Evolutionary conservation across 1,284 basidiomycete genomes (phyloP), one percentile per base, ranked within the genome.

Genomic region (Trichosporon faecale): DNA sequence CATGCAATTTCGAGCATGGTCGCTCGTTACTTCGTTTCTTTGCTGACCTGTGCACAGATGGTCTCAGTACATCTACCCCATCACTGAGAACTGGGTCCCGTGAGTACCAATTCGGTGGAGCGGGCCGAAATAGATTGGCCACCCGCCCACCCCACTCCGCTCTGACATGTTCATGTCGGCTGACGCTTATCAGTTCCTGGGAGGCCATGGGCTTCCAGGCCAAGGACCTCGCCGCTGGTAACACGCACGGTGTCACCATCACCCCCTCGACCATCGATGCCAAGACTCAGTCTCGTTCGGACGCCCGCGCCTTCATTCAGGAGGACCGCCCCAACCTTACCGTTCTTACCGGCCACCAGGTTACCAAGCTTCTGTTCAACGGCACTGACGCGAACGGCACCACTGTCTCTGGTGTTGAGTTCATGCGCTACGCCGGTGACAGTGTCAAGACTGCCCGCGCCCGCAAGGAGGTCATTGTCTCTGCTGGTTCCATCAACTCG

Each of bases 221-320:
- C 84, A 83, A 82, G 87, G 80, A 81, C 70, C 72, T 76, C 25
- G 71, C 74, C 37, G 55, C 61, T 49, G 37, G 65, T 11, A 65
- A 37, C 16, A 6, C 64, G 70, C 67, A 77, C 71, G 82, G 82
- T 33, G 81, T 79, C 31, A 79, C 72, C 27, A 84, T 91, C 71
- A 87, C 89, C 0, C 87, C 89, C 0, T 88, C 87, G 7, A 85
- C 87, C n/a, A 88, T 92, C 80, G 90, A 91, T 80, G 86, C 88
- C 0, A 61, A 79, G 31, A 91, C 89, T 74, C 85, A 88, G 85
- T 88, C 87, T 1, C 87, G 91, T 49, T 90, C 88, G 4, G 89
- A 90, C 81, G 85, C 90, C 3, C 86, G 67, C 16, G 57, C 87
- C 0, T 92, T 91, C 84, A 87, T 91, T 75, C 89, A 91, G 76